These are phyloP conservation scores for Xylaria sp. DNA, from an alignment of 2,329 filamentous ascomycete species.

Conservation along the genomic window DNA sequence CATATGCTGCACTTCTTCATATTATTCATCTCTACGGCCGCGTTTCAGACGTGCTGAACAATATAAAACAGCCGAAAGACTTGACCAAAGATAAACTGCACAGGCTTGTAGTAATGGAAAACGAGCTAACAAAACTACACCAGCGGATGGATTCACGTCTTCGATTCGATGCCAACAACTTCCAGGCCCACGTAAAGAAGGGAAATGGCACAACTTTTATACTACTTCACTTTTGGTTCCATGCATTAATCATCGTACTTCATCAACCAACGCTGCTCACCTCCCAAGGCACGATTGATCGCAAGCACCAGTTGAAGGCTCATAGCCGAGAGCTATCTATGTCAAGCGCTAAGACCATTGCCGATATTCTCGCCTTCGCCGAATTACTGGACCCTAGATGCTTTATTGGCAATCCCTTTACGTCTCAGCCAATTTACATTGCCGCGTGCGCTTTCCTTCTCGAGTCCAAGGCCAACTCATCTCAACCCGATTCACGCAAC, in stretches of 20 bases:
- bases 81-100: slow-evolving; percentile 76
- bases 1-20: slow-evolving; percentile 79
- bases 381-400: slow-evolving; percentile 86
- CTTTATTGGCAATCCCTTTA: slow-evolving; percentile 87
- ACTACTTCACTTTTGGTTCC: slow-evolving; percentile 86
- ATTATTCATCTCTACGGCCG: slow-evolving; percentile 87
- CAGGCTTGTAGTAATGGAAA: slow-evolving; percentile 77
- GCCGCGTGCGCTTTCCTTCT: slow-evolving; percentile 88
- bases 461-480: slow-evolving; percentile 76
- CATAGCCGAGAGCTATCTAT: slow-evolving; percentile 83
- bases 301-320: slow-evolving; percentile 73
- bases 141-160: slow-evolving; percentile 76
- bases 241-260: slow-evolving; percentile 81
- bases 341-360: slow-evolving; percentile 90
- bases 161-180: slow-evolving; percentile 85
- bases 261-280: slow-evolving; percentile 84
- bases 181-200: slow-evolving; percentile 80
- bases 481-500: slow-evolving; percentile 68
- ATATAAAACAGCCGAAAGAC: slow-evolving; percentile 74
- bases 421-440: slow-evolving; percentile 89
- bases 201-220: slow-evolving; percentile 88
- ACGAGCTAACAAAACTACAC: slow-evolving; percentile 73
- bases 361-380: slow-evolving; percentile 84
- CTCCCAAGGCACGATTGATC: slow-evolving; percentile 66
- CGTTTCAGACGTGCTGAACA: slow-evolving; percentile 83